phyloP scores from a whole-genome alignment of 2,329 filamentous ascomycete species.

The Clarireedia sp. region DNA sequence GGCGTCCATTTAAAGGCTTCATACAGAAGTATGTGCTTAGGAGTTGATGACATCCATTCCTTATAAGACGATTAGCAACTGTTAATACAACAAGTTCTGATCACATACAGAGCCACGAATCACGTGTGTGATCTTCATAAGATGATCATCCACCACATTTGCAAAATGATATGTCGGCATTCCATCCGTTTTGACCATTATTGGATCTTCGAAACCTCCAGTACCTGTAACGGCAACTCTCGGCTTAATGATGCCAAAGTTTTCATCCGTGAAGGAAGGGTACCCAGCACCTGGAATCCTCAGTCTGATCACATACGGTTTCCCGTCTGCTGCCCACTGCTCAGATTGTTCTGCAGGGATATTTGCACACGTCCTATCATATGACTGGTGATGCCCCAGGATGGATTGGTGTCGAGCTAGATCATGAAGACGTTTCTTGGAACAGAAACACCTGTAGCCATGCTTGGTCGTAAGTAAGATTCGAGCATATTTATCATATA shows the following conservation, averaged over 20 bases:
- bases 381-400: constrained; percentile 50
- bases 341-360: constrained; percentile 61
- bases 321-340: constrained; percentile 58
- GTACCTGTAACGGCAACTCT: constrained; percentile 33
- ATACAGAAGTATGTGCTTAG: constrained; percentile 68
- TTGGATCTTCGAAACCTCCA: constrained; percentile 64
- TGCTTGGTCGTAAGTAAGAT: constrained; percentile 60
- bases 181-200: constrained; percentile 85
- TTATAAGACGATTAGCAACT: constrained; percentile 27
- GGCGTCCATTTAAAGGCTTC: constrained; percentile 66
- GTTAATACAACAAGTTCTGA: background rate
- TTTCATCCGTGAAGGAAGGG: constrained; percentile 29
- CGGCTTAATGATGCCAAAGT: constrained; percentile 4
- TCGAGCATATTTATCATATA: constrained; percentile 66
- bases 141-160: constrained; percentile 92
- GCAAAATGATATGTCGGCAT: constrained; percentile 95
- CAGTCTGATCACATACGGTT: constrained; percentile 71
- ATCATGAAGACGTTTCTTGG: constrained; percentile 57
- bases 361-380: constrained; percentile 65
- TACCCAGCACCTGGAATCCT: constrained; percentile 51
- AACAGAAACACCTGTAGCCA: constrained; percentile 93
- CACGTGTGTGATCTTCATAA: constrained; percentile 94
- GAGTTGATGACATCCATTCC: constrained; percentile 96
- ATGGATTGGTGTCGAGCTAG: constrained; percentile 57
- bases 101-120: constrained; percentile 68